Percentiles rank a stretch among this genome's conserved stretches.
Conservation (phyloP, 73 alveolate genomes). For the Tetrahymena malaccensis region DNA sequence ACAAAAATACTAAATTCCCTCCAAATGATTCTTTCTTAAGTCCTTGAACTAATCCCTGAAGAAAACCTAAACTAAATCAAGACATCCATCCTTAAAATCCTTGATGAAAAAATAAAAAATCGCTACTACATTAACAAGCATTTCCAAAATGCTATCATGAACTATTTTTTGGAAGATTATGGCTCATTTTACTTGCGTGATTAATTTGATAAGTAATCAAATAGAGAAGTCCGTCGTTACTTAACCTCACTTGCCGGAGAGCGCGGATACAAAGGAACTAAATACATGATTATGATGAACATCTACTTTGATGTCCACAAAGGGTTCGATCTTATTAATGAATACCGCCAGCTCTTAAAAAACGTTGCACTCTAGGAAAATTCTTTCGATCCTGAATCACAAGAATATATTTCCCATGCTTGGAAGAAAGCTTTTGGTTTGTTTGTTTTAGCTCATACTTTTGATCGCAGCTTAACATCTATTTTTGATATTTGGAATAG, state of each 20-base stretch:
- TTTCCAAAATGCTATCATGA: not conserved
- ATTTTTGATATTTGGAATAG: not conserved
- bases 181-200: not conserved
- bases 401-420: not conserved
- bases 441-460: not conserved
- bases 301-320: not conserved
- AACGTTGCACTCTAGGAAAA: not conserved
- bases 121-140: not conserved
- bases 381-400: not conserved
- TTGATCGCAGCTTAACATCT: not conserved
- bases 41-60: not conserved
- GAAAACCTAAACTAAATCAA: not conserved
- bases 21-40: not conserved
- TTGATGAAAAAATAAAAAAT: not conserved
- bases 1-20: not conserved
- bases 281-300: not conserved
- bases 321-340: not conserved
- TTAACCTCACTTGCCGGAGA: not conserved
- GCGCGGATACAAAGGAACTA: not conserved
- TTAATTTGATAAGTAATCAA: not conserved
- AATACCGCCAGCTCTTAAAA: not conserved
- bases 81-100: not conserved
- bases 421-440: not conserved
- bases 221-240: not conserved
- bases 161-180: not conserved